These are phyloP conservation scores for Botryotinia convoluta DNA, from an alignment of 2,329 filamentous ascomycete genomes.

Conservation along the genomic window DNA sequence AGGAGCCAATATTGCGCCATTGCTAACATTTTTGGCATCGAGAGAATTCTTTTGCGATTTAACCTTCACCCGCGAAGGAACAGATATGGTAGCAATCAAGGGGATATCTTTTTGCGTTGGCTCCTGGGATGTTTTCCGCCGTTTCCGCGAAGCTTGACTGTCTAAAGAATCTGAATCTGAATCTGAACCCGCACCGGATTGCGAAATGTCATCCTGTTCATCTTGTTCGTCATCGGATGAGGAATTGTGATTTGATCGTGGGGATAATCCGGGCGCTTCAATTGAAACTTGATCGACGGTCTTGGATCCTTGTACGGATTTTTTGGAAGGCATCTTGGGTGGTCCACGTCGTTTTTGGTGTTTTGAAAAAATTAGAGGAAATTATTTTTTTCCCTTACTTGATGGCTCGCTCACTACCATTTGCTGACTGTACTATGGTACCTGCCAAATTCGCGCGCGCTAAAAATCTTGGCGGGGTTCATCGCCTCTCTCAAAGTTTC, in stretches of 20 bases:
- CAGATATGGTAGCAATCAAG: constrained; percentile 26
- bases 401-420: neutral
- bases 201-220: constrained; percentile 1
- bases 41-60: constrained; percentile 19
- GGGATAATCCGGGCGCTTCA: constrained; percentile 8
- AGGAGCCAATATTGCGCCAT: constrained; percentile 47
- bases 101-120: constrained; percentile 25
- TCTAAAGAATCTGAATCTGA: constrained; percentile 38
- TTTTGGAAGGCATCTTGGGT: constrained; percentile 12
- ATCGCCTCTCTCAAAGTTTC: neutral
- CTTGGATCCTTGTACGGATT: neutral
- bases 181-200: neutral
- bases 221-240: constrained; percentile 11
- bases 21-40: constrained; percentile 12
- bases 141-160: constrained; percentile 35
- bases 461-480: neutral
- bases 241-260: constrained; percentile 14
- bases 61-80: constrained; percentile 36
- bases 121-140: constrained; percentile 33
- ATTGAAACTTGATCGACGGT: constrained; percentile 15
- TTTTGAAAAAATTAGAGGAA: neutral
- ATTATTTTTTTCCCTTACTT: constrained; percentile 7
- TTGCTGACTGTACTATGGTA: constrained; percentile 17
- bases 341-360: neutral
- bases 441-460: constrained; percentile 16